Evolutionary conservation across 352 stramenopile genomes (phyloP), one percentile per base, ranked within the genome.

Genomic region (Blastocystis sp.): DNA sequence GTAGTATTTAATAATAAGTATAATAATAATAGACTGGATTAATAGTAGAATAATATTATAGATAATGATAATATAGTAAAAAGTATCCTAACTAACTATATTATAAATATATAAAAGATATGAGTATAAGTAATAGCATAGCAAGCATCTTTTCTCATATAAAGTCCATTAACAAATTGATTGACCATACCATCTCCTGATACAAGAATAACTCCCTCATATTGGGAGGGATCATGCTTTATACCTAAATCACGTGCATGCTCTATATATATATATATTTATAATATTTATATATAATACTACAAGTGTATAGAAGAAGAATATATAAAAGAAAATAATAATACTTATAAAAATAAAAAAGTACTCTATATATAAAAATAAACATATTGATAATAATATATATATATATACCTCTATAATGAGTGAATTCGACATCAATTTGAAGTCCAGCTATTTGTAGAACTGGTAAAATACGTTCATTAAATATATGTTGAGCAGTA

Each of bases 381-480:
- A n/a, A n/a, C n/a, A n/a, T n/a, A n/a, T n/a, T n/a, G n/a, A n/a
- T n/a, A n/a, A n/a, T n/a, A n/a, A n/a, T n/a, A 11, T 6, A 62
- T 10, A 49, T 1, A 6, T 19, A 30, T 4, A 4, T 35, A 62
- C 52, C 52, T n/a, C 19, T 34, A 28, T 62, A 62, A 23, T 62
- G 48, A 27, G 52, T 62, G 35, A 62, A 54, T 34, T 62, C 52
- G 4, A 62, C 13, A 52, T 62, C 52, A 27, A 39, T 54, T 16
- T 62, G 52, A 52, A 62, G 48, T 18, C 52, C 52, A 4, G 52
- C 52, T 19, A 62, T 19, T 16, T 62, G 52, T 13, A 62, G 21
- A 49, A 62, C 32, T 5, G 52, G 52, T 11, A 62, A 42, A 41
- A 62, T 48, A 11, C 52, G 52, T 5, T 24, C 34, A 28, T 62